Evolutionary conservation across 345 rosid genomes (phyloP).

Genomic region (Syzygium aromaticum): DNA sequence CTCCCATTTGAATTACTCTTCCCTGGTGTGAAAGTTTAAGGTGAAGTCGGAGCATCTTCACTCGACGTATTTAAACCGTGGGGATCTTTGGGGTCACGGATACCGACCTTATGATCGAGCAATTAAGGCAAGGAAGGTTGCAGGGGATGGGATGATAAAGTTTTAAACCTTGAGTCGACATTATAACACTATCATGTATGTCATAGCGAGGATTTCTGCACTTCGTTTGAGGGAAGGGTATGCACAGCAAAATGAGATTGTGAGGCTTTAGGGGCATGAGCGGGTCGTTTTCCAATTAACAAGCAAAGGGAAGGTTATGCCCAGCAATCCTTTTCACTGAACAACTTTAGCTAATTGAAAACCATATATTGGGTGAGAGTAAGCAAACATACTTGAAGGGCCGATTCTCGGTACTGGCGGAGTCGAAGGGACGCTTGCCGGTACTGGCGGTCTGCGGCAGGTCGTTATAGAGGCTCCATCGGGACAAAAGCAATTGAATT

Average conservation of each 20-base stretch:
- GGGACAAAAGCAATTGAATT: not conserved
- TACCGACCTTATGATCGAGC: not conserved
- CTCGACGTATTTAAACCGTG: accelerated
- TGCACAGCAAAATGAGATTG: not conserved
- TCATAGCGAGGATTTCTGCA: accelerated
- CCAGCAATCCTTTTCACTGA: not conserved
- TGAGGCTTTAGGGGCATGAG: not conserved
- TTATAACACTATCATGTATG: not conserved
- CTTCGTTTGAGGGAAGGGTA: not conserved
- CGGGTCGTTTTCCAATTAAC: not conserved
- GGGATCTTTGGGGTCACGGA: not conserved
- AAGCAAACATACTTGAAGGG: not conserved
- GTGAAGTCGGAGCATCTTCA: accelerated
- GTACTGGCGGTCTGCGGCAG: not conserved
- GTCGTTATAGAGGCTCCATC: not conserved
- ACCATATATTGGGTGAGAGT: not conserved
- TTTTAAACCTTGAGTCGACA: not conserved
- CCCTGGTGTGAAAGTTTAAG: not conserved
- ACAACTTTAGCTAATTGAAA: not conserved
- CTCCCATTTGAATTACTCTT: not conserved
- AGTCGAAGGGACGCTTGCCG: too few species aligned
- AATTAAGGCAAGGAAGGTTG: not conserved
- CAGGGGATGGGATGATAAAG: accelerated
- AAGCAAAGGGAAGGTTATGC: not conserved
- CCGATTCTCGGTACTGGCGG: too few species aligned